Base-by-base conservation (phyloP, 805 yeast species). In the Kurtzmaniella cleridarum region DNA sequence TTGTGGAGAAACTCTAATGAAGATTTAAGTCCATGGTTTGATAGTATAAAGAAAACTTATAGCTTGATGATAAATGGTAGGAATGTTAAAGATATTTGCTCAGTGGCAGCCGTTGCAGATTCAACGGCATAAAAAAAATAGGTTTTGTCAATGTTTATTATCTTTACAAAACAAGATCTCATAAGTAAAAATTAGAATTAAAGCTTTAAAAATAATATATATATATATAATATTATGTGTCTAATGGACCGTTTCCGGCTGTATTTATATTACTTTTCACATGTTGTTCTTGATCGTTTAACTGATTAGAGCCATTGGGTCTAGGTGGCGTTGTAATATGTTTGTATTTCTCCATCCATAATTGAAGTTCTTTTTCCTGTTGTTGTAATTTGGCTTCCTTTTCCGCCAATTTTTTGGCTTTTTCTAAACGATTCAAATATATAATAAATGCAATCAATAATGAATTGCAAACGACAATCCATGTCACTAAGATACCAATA, bases 41-140 rank as follows among this genome's bases (percentile, higher is more conserved):
- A 43, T 5, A 47, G 46, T 31, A 38, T 62, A 10, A 36, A 38
- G 7, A 40, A 39, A 3, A 38, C 47, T 7, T 57, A 48, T 16
- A 40, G 36, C 29, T 27, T 47, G 14, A 58, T 60, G 62, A 55
- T 47, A 30, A 45, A 50, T 41, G 66, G 66, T 1, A 47, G 52
- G 28, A 43, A 41, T 11, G 38, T 52, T 10, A 44, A 41, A 14
- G 43, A 47, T 27, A 39, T 49, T 4, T 39, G 34, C 11, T 54
- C 59, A 0, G 40, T 39, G 29, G 66, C 59, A 17, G 64, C 52
- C 26, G 42, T 61, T 9, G 35, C 45, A 29, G 62, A 58, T 41
- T 54, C 44, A 18, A 44, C 50, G 24, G 37, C 30, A 13, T 48
- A 42, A 40, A 26, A 14, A n/a, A n/a, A n/a, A n/a, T n/a, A n/a